Percentiles rank a stretch among this genome's conserved stretches.
Evolutionary conservation across 2,329 filamentous ascomycete species (phyloP).

Genomic region (Scytalidium lignicola): DNA sequence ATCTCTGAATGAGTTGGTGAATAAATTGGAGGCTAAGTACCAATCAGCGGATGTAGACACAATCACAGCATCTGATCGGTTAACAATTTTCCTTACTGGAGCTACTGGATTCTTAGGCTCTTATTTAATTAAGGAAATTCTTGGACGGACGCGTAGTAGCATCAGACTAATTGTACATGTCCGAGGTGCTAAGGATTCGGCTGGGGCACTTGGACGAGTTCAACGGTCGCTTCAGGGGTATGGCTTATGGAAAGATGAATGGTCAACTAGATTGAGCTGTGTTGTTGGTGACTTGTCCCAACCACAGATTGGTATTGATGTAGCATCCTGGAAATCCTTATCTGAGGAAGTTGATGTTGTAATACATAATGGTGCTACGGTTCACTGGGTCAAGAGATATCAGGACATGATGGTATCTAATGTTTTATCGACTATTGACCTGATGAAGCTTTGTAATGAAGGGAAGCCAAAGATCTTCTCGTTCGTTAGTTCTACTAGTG

Average conservation of each 20-base stretch:
- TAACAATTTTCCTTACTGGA: slow-evolving; percentile 76
- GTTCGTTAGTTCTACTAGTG: slow-evolving; percentile 79
- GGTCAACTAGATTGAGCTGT: slow-evolving; percentile 58
- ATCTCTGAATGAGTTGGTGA: slow-evolving; percentile 42
- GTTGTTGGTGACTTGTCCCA: slow-evolving; percentile 71
- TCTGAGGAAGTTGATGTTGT: slow-evolving; percentile 64
- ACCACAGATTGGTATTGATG: slow-evolving; percentile 66
- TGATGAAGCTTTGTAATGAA: slow-evolving; percentile 67
- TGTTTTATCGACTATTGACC: slow-evolving; percentile 74
- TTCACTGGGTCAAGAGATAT: slow-evolving; percentile 81
- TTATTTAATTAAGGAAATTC: slow-evolving; percentile 70
- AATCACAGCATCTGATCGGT: slow-evolving; percentile 25
- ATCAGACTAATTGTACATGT: slow-evolving; percentile 70
- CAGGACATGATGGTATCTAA: slow-evolving; percentile 67
- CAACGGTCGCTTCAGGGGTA: slow-evolving; percentile 67
- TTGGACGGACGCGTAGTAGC: slow-evolving; percentile 51
- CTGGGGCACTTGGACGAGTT: slow-evolving; percentile 60
- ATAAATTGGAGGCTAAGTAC: slow-evolving; percentile 33
- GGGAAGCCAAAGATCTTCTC: slow-evolving; percentile 75
- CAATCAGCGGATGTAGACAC: slow-evolving; percentile 26
- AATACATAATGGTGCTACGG: slow-evolving; percentile 76
- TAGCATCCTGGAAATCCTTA: slow-evolving; percentile 60
- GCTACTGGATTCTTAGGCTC: slow-evolving; percentile 86
- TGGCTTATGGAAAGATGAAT: slow-evolving; percentile 69
- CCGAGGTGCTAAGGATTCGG: slow-evolving; percentile 56